A percentile compares a stretch with the other conserved stretches of the same genome.
Evolutionary conservation across 257 asterid genomes (phyloP).

Genomic region (Pogostemon cablin): DNA sequence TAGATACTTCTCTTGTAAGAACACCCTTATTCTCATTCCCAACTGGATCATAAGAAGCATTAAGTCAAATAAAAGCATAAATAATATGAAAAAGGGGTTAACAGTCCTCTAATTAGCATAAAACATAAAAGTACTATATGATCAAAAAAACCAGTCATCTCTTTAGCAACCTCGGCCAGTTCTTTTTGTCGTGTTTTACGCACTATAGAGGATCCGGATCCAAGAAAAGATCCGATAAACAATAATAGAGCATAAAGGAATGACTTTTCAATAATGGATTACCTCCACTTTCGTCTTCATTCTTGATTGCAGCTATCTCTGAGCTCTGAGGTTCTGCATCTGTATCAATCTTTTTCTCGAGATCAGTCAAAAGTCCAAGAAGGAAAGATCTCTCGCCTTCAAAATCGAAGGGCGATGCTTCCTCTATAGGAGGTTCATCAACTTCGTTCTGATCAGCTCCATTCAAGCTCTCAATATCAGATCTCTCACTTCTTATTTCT

Average conservation of each 20-base stretch:
- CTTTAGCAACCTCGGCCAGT: too few relatives aligned
- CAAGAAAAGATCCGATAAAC: neutral
- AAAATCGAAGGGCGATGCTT: conserved; percentile 48
- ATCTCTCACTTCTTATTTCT: conserved; percentile 52
- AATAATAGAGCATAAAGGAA: neutral
- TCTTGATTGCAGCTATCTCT: conserved; percentile 26
- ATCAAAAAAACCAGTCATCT: too few relatives aligned
- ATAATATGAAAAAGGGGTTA: too few relatives aligned
- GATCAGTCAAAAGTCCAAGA: conserved; percentile 50
- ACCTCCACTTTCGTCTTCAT: conserved; percentile 48
- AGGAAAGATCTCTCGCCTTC: conserved; percentile 59
- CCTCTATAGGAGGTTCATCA: conserved; percentile 30
- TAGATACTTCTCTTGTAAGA: conserved; percentile 60
- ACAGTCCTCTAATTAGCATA: too few relatives aligned
- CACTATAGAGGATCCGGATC: neutral
- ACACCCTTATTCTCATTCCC: conserved; percentile 42
- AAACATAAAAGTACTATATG: too few relatives aligned
- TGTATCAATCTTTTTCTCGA: conserved; percentile 45
- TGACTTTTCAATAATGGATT: neutral
- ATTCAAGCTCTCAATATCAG: conserved; percentile 48
- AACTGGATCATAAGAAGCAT: conserved; percentile 11
- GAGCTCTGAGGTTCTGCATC: conserved; percentile 35
- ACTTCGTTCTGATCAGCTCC: conserved; percentile 41
- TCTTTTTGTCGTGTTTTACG: too few relatives aligned
- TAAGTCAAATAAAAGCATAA: neutral